phyloP scores from a whole-genome alignment of 768 basidiomycete species.

The Pluteus cervinus region DNA sequence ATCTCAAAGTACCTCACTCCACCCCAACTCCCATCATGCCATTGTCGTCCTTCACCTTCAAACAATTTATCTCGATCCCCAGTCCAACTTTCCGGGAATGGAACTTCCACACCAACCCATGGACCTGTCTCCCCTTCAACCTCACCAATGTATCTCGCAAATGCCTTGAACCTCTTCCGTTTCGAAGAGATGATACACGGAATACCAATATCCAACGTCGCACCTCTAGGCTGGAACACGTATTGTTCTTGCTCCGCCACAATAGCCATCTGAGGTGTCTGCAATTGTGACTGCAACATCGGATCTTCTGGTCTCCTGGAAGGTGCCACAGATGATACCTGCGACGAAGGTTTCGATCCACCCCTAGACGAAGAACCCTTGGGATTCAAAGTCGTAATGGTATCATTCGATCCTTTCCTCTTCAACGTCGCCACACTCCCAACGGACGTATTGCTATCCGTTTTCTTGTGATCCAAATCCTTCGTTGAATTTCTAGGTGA shows the following conservation, averaged over 20 bases:
- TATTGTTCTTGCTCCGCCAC: neutral
- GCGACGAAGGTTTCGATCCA: conserved; percentile 17
- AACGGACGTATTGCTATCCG: conserved; percentile 36
- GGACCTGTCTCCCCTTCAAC: conserved; percentile 75
- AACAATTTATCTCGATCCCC: conserved; percentile 12
- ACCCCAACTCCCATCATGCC: conserved; percentile 82
- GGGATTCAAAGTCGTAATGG: conserved; percentile 38
- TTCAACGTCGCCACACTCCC: conserved; percentile 35
- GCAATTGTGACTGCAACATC: neutral
- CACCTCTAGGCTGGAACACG: conserved; percentile 40
- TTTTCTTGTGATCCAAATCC: conserved; percentile 35
- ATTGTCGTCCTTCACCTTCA: conserved; percentile 57
- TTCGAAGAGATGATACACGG: conserved; percentile 87
- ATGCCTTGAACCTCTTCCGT: conserved; percentile 78
- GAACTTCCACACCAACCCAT: conserved; percentile 91
- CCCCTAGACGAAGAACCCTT: conserved; percentile 15
- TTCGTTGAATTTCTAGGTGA: no score
- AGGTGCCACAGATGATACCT: conserved; percentile 9
- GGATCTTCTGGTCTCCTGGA: conserved; percentile 9
- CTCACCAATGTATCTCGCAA: conserved; percentile 84
- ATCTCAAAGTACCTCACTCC: conserved; percentile 85
- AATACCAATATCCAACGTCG: conserved; percentile 80
- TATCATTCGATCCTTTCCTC: conserved; percentile 39
- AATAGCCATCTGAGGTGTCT: no score
- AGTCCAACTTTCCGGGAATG: conserved; percentile 38